Percentiles rank a stretch among this genome's conserved stretches.
These are phyloP conservation scores for Penicillium sp. DNA, from an alignment of 2,329 filamentous ascomycete genomes.

Conservation along the genomic window DNA sequence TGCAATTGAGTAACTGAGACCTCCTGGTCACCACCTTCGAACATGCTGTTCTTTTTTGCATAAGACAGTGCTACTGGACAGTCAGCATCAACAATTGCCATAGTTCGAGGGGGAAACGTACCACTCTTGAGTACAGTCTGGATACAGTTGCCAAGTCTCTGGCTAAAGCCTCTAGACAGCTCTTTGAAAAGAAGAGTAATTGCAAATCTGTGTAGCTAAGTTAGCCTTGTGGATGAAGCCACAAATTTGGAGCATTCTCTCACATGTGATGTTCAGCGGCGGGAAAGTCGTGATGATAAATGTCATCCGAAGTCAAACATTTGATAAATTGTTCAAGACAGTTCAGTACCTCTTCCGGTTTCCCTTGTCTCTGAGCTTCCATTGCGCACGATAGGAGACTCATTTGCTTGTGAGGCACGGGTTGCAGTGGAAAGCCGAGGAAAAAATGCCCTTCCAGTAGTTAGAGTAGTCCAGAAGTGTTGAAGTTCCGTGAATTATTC, in stretches of 20 bases:
- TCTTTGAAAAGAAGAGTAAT: background rate
- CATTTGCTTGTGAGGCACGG: background rate
- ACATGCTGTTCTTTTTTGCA: background rate
- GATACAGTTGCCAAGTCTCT: background rate
- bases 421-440: background rate
- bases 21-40: background rate
- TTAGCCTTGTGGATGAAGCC: background rate
- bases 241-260: background rate
- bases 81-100: background rate
- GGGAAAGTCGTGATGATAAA: background rate
- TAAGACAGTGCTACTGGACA: background rate
- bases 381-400: constrained; percentile 73
- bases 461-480: background rate
- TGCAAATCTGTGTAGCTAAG: background rate
- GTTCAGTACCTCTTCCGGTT: constrained; percentile 55
- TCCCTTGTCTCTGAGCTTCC: constrained; percentile 67
- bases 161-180: background rate
- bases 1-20: constrained; percentile 2
- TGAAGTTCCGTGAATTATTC: background rate
- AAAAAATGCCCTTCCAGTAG: background rate
- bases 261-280: constrained; percentile 2
- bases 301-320: background rate
- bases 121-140: background rate
- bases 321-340: background rate
- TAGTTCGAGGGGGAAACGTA: background rate